phyloP scores from a whole-genome alignment of 768 basidiomycete species.

The Amanita thiersii region DNA sequence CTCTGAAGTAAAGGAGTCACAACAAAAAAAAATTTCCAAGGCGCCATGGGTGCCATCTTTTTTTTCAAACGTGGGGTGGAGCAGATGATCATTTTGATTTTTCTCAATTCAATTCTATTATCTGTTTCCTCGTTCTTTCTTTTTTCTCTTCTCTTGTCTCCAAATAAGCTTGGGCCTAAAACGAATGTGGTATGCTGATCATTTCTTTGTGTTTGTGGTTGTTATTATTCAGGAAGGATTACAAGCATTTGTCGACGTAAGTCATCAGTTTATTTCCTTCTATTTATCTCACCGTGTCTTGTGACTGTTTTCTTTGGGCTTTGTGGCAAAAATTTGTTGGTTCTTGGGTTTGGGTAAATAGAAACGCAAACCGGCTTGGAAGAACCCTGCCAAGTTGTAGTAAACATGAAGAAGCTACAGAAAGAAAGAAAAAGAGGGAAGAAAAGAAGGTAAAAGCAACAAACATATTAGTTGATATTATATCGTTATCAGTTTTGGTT shows the following conservation, averaged over 20 bases:
- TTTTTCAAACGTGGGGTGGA: too few relatives aligned
- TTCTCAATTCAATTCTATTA: too few relatives aligned
- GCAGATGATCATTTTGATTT: too few relatives aligned
- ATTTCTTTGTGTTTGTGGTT: not conserved
- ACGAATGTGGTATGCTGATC: not conserved
- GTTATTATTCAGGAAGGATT: constrained; percentile 54
- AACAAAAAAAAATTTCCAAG: too few relatives aligned
- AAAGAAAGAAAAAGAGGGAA: too few relatives aligned
- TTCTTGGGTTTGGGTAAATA: not conserved
- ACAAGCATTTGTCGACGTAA: constrained; percentile 58
- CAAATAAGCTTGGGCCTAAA: too few relatives aligned
- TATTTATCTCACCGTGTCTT: not conserved
- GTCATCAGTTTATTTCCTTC: constrained; percentile 13
- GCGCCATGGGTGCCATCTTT: too few relatives aligned
- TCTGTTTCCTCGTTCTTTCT: too few relatives aligned
- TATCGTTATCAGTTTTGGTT: too few relatives aligned
- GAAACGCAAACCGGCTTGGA: constrained; percentile 13
- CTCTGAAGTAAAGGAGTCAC: too few relatives aligned
- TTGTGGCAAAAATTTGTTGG: not conserved
- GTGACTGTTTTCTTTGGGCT: constrained; percentile 2
- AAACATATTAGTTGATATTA: too few relatives aligned
- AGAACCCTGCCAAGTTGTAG: constrained; percentile 9
- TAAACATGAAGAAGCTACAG: too few relatives aligned
- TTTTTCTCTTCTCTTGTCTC: not conserved
- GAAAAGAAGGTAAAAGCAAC: constrained; percentile 5